Conservation (phyloP, 345 rosid species). For the Citrus inodora region DNA sequence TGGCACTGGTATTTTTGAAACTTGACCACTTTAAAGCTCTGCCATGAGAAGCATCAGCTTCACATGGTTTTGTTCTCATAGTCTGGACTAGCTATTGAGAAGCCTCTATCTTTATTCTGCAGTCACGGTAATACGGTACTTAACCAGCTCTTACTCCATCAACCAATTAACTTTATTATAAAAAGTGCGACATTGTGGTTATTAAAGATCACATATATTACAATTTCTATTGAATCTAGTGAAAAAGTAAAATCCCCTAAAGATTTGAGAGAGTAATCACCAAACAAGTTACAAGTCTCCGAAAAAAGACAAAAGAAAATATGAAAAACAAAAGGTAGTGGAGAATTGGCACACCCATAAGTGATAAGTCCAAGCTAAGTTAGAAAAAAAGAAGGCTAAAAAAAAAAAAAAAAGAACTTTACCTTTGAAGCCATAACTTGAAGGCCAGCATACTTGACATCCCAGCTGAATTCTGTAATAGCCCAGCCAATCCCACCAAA, state of each 20-base stretch:
- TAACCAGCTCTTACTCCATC: conserved; percentile 19
- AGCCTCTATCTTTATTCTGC: not conserved
- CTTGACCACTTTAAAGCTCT: not conserved
- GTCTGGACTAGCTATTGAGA: not conserved
- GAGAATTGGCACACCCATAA: not conserved
- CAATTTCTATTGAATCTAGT: conserved; percentile 21
- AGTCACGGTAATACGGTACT: conserved; percentile 1
- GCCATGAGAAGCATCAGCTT: conserved; percentile 13
- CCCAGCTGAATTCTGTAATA: conserved; percentile 97
- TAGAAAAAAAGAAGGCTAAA: too few species aligned
- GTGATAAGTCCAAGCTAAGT: not conserved
- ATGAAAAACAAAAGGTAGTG: not conserved
- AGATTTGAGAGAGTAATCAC: conserved; percentile 12
- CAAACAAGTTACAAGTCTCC: not conserved
- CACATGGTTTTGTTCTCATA: conserved; percentile 35
- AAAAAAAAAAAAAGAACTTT: not conserved
- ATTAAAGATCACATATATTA: conserved; percentile 2
- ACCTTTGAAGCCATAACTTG: conserved; percentile 59
- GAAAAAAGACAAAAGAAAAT: not conserved
- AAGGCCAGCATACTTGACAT: conserved; percentile 87
- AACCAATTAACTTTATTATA: not conserved
- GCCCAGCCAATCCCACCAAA: conserved; percentile 92
- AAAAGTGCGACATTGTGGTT: conserved; percentile 16
- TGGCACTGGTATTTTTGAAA: not conserved
- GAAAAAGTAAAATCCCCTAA: conserved; percentile 26